phyloP scores from a whole-genome alignment of 805 yeast genomes.

The Metschnikowia anglica region DNA sequence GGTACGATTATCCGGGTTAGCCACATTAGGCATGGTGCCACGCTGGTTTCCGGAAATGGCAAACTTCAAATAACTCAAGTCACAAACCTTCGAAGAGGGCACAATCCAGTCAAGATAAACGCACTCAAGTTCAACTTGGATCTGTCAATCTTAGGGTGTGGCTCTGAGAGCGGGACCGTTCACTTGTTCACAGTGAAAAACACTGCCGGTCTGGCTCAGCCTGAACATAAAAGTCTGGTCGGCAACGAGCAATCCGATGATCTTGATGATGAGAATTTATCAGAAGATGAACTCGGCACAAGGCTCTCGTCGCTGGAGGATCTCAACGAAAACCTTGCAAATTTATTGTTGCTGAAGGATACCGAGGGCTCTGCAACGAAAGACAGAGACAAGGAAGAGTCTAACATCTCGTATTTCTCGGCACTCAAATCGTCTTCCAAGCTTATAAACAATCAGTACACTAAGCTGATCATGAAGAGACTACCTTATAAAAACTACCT shows the following conservation, averaged over 20 bases:
- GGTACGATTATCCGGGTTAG: slow-evolving; percentile 44
- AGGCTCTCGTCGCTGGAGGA: slow-evolving; percentile 37
- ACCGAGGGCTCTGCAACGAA: slow-evolving; percentile 11
- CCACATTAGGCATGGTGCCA: slow-evolving; percentile 16
- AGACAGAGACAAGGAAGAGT: slow-evolving; percentile 10
- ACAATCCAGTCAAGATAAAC: slow-evolving; percentile 35
- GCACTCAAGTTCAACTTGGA: slow-evolving; percentile 37
- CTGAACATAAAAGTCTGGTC: background rate
- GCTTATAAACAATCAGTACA: slow-evolving; percentile 35
- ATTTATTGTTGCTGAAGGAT: slow-evolving; percentile 29
- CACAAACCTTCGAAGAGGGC: slow-evolving; percentile 41
- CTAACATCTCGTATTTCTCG: slow-evolving; percentile 17
- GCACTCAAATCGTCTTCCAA: slow-evolving; percentile 28
- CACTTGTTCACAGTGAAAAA: slow-evolving; percentile 34
- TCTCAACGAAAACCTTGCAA: slow-evolving; percentile 43
- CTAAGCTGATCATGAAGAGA: slow-evolving; percentile 37
- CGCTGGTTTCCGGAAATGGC: slow-evolving; percentile 1
- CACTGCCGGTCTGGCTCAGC: background rate
- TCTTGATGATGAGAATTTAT: slow-evolving; percentile 13
- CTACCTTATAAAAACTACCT: slow-evolving; percentile 43
- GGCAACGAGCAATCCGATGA: slow-evolving; percentile 8
- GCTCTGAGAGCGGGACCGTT: slow-evolving; percentile 41
- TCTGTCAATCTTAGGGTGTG: slow-evolving; percentile 37
- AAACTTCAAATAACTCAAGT: slow-evolving; percentile 27
- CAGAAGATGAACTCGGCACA: slow-evolving; percentile 23